These are phyloP conservation scores for Microcos paniculata DNA, from an alignment of 345 rosid species.

Conservation along the genomic window DNA sequence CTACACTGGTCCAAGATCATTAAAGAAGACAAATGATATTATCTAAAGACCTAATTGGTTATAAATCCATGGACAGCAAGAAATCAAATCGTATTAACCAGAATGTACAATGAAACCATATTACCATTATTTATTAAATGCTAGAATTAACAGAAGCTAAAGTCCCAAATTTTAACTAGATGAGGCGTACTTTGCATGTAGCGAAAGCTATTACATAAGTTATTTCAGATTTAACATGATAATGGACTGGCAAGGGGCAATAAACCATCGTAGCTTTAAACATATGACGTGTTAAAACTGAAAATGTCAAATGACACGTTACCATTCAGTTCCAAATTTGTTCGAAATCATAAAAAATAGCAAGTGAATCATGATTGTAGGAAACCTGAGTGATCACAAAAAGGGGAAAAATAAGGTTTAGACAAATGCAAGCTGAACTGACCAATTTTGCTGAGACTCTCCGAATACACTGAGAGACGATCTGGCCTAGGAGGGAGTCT, in stretches of 20 bases:
- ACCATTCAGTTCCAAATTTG: not conserved
- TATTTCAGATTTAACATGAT: not conserved
- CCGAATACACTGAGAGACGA: slow-evolving; percentile 63
- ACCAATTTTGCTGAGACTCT: slow-evolving; percentile 63
- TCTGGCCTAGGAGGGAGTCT: slow-evolving; percentile 65
- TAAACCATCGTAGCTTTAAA: not conserved
- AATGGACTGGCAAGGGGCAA: not conserved
- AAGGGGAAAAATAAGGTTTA: no score
- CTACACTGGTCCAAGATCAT: not conserved
- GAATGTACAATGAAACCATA: not conserved
- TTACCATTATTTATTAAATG: not conserved
- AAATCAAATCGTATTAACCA: not conserved
- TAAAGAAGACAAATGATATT: not conserved
- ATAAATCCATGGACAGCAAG: not conserved
- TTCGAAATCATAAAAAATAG: not conserved
- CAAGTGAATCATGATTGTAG: not conserved
- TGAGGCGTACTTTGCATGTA: not conserved
- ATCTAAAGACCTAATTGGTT: not conserved
- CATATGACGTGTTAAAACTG: not conserved
- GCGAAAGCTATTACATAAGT: not conserved
- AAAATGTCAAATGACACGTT: not conserved
- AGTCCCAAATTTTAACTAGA: not conserved
- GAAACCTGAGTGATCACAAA: no score
- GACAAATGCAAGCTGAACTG: slow-evolving; percentile 11
- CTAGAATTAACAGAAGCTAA: not conserved